Conservation (phyloP, 1,284 basidiomycete genomes). For the Waitea zeae region DNA sequence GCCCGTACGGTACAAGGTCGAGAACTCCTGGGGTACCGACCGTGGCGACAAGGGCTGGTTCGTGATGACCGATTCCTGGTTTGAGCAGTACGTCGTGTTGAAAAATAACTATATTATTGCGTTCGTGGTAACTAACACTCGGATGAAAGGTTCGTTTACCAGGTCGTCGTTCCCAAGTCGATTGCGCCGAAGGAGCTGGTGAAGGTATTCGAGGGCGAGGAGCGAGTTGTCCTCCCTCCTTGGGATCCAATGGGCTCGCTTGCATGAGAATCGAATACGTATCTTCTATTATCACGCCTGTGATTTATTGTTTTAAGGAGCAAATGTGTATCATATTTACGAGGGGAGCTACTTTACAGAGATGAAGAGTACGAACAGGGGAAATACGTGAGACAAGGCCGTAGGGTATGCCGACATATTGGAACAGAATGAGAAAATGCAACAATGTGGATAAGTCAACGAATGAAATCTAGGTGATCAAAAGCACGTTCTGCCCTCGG, state of each 20-base stretch:
- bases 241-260: slow-evolving; percentile 74
- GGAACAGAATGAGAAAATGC: too few relatives aligned
- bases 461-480: too few relatives aligned
- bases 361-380: too few relatives aligned
- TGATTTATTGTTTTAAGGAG: too few relatives aligned
- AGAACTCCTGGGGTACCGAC: slow-evolving; percentile 87
- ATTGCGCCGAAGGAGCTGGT: slow-evolving; percentile 68
- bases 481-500: too few relatives aligned
- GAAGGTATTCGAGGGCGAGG: slow-evolving; percentile 56
- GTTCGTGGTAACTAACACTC: not conserved
- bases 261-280: too few relatives aligned
- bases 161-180: slow-evolving; percentile 72
- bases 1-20: slow-evolving; percentile 81
- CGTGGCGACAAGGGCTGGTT: slow-evolving; percentile 80
- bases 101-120: not conserved
- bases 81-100: slow-evolving; percentile 69
- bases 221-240: slow-evolving; percentile 51
- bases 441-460: too few relatives aligned
- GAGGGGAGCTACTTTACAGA: too few relatives aligned
- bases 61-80: slow-evolving; percentile 87
- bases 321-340: too few relatives aligned
- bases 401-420: too few relatives aligned
- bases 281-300: too few relatives aligned
- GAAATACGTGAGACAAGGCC: too few relatives aligned
- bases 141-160: slow-evolving; percentile 61